Percentiles rank a stretch among this genome's conserved stretches.
These are phyloP conservation scores for Pseudocercospora ulei DNA, from an alignment of 2,329 filamentous ascomycete genomes.

Conservation along the genomic window DNA sequence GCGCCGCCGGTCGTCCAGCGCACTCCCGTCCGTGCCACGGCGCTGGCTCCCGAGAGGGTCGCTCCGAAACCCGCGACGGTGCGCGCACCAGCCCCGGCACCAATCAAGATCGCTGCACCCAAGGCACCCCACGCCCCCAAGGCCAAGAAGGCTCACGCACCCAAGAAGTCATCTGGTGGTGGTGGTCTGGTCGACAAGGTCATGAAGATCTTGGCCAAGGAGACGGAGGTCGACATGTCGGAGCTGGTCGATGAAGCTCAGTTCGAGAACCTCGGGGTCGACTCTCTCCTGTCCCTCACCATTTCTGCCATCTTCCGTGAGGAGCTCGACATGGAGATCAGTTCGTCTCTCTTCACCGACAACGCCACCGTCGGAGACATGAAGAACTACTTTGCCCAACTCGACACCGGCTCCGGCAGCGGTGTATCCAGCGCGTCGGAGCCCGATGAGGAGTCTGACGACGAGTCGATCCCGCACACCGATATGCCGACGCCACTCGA, in stretches of 20 bases:
- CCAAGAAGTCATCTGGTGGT: constrained; percentile 43
- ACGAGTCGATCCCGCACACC: constrained; percentile 38
- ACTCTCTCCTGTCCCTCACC: constrained; percentile 52
- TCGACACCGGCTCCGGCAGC: constrained; percentile 33
- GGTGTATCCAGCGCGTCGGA: constrained; percentile 32
- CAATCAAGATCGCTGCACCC: constrained; percentile 20
- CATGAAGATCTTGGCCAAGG: constrained; percentile 57
- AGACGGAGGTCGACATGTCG: constrained; percentile 51
- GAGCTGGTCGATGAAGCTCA: constrained; percentile 52
- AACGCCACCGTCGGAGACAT: constrained; percentile 52
- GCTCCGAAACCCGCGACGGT: constrained; percentile 19
- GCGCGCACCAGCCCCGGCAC: constrained; percentile 20
- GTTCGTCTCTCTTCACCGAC: constrained; percentile 52
- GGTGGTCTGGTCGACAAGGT: constrained; percentile 45
- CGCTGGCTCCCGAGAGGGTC: constrained; percentile 29
- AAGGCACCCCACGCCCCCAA: constrained; percentile 41
- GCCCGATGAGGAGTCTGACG: constrained; percentile 31
- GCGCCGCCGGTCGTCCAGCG: constrained; percentile 33
- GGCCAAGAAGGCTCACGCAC: constrained; percentile 44
- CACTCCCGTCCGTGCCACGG: constrained; percentile 27
- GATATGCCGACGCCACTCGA: constrained; percentile 39
- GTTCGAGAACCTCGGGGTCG: constrained; percentile 54
- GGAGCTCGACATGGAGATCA: constrained; percentile 51
- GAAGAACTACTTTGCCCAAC: constrained; percentile 48
- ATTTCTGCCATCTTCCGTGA: constrained; percentile 55